Evolutionary conservation across 345 rosid species (phyloP), one percentile per base, ranked within the genome.

Genomic region (Eucalyptus erythrocorys): DNA sequence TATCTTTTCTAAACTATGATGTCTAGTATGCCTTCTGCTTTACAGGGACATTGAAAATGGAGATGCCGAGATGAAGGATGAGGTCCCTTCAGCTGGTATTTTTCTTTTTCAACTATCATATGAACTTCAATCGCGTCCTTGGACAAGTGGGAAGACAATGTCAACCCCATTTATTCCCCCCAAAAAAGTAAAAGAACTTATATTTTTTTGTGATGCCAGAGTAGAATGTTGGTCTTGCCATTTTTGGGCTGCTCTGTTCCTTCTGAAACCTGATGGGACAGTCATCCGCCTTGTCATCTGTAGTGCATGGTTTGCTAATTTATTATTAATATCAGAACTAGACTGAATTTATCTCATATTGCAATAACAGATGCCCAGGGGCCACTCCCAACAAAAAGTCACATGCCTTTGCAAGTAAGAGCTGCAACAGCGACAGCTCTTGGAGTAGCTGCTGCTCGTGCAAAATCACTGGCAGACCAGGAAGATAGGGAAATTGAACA

Each of bases 371-470:
- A 92, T 80, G 17, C 87, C 87, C 88, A 88, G 91, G 96, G 94
- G 87, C 57, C 86, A 47, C 66, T 89, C 13, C 50, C 81, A 68
- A 82, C 47, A 88, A 91, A 91, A 86, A 89, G 91, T 88, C 93
- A 92, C n/a, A 89, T 95, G 50, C 99, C 99, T 88, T 87, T 98
- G 89, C 93, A 93, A 86, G 93, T 97, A 89, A 95, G 98, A 93
- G 94, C 96, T 55, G 95, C 97, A 15, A 93, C 93, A 89, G 99
- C 94, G 68, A 94, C 98, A 43, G 96, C 97, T 87, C 95, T 96
- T 47, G 99, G 99, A 90, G 93, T 96, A 5, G 95, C 95, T 76
- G 97, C 98, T 89, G 98, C 98, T 91, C 96, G 91, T 86, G 98
- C 98, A 27, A 98, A 96, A 91, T 76, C 94, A 84, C 91, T 97